Percentiles rank a stretch among this genome's conserved stretches.
Conservation (phyloP, 2,329 filamentous ascomycete genomes). For the Emmonsiellopsis sp. region DNA sequence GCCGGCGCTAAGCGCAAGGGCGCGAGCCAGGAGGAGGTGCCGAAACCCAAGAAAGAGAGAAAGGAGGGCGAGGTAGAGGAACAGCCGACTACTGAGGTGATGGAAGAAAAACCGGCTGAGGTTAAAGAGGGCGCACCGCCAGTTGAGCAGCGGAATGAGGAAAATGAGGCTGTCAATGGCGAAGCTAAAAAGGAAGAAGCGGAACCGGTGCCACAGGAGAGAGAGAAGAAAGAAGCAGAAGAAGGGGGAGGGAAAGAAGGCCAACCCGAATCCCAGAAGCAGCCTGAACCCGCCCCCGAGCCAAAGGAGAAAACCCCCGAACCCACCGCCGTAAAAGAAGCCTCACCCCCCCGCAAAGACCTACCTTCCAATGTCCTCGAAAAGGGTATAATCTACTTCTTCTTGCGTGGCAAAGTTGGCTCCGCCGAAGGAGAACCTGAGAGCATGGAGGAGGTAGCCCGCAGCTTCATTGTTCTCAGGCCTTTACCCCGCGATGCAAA, state of each 20-base stretch:
- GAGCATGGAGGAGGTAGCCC: conserved; percentile 61
- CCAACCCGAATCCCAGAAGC: conserved; percentile 6
- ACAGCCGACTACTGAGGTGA: neutral
- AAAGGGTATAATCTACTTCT: conserved; percentile 87
- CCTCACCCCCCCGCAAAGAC: conserved; percentile 41
- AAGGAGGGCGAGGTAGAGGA: conserved; percentile 15
- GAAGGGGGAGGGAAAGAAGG: conserved; percentile 6
- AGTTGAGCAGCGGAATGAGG: conserved; percentile 11
- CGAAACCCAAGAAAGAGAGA: conserved; percentile 30
- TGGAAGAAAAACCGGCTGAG: neutral
- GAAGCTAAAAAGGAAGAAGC: conserved; percentile 14
- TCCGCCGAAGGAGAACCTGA: conserved; percentile 53
- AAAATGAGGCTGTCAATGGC: conserved; percentile 11
- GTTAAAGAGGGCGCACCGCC: conserved; percentile 3
- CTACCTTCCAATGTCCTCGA: conserved; percentile 61
- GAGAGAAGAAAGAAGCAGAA: conserved; percentile 4
- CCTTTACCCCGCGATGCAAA: conserved; percentile 63
- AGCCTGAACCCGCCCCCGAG: conserved; percentile 4
- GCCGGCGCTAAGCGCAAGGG: conserved; percentile 33
- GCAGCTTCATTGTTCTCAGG: conserved; percentile 69
- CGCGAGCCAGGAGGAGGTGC: conserved; percentile 12
- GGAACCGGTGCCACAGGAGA: neutral
- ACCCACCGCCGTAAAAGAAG: conserved; percentile 37
- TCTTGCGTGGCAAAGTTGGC: conserved; percentile 68
- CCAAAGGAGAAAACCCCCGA: conserved; percentile 4